Percentiles rank a stretch among this genome's conserved stretches.
Evolutionary conservation across 1,139 yeast genomes (phyloP).

Genomic region (Ashbya aceris): DNA sequence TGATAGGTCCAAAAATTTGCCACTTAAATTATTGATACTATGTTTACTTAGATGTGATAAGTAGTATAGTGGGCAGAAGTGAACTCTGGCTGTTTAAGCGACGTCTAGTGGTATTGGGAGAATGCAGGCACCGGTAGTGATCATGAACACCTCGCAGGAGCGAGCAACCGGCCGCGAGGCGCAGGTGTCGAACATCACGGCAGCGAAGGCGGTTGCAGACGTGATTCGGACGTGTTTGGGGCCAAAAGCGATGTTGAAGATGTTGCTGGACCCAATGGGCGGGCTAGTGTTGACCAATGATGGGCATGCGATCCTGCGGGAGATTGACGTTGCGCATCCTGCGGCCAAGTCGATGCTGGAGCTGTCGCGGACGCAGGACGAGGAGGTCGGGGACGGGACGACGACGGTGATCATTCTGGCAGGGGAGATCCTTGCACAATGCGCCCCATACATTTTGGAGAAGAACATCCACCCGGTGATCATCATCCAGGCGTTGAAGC

Average conservation of each 20-base stretch:
- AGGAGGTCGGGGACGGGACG: slow-evolving; percentile 98
- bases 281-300: slow-evolving; percentile 96
- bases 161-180: slow-evolving; percentile 97
- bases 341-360: slow-evolving; percentile 99
- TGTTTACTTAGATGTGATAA: background rate
- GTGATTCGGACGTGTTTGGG: slow-evolving; percentile 96
- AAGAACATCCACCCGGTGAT: slow-evolving; percentile 95
- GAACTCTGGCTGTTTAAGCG: background rate
- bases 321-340: slow-evolving; percentile 90
- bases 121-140: slow-evolving; percentile 72
- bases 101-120: background rate
- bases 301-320: slow-evolving; percentile 89
- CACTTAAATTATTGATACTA: background rate
- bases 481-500: slow-evolving; percentile 87
- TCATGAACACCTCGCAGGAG: slow-evolving; percentile 77
- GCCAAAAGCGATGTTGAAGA: slow-evolving; percentile 98
- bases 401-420: slow-evolving; percentile 92
- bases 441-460: slow-evolving; percentile 82
- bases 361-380: slow-evolving; percentile 94
- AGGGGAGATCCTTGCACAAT: slow-evolving; percentile 92
- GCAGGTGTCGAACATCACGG: slow-evolving; percentile 91
- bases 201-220: slow-evolving; percentile 97
- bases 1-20: slow-evolving; percentile 3
- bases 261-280: slow-evolving; percentile 98
- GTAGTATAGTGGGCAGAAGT: background rate